Base-by-base conservation (phyloP, 306 rosid species). In the Lathyrus oleraceus region DNA sequence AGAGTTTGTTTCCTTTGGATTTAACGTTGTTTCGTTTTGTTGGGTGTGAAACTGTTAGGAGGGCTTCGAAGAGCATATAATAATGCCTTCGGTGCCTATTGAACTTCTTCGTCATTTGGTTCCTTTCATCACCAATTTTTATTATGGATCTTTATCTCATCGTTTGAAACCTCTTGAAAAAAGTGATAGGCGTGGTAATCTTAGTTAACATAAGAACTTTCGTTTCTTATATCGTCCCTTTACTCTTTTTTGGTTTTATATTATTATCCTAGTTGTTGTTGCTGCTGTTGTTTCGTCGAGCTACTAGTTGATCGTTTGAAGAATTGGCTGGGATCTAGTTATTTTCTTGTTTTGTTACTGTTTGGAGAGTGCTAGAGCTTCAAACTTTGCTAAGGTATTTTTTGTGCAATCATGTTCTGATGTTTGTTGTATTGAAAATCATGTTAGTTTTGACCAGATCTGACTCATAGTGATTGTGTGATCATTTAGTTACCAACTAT, bases 51-150 rank as follows among this genome's bases (percentile, higher is more conserved):
- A 38, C 63, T 7, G 5, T 17, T 67, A 9, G 83, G 85, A 84
- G 89, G 90, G 91, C 85, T 86, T 84, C 94, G 90, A 79, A 88
- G 94, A 76, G 97, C 97, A 93, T 90, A 73, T 78, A 61, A 84
- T 20, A 81, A 90, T 88, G 98, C 98, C 94, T 90, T 90, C 89
- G 90, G 68, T 72, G 28, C 87, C 90, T 83, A 15, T 66, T 79
- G 75, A 67, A 12, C 80, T 76, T 63, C 70, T 78, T 12, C 72
- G 76, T 28, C 71, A 83, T 42, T 27, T 79, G 54, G 58, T 77
- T 78, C 83, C 82, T 36, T 87, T 85, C 11, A n/a, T 84, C 59
- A 63, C 78, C 30, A 72, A 80, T 59, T 85, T 82, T 39, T 87
- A 85, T 65, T 79, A 84, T 65, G 91, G 94, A 61, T 81, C 90